Base-by-base conservation (phyloP, 169 alveolate species). In the Plasmodium yoelii region DNA sequence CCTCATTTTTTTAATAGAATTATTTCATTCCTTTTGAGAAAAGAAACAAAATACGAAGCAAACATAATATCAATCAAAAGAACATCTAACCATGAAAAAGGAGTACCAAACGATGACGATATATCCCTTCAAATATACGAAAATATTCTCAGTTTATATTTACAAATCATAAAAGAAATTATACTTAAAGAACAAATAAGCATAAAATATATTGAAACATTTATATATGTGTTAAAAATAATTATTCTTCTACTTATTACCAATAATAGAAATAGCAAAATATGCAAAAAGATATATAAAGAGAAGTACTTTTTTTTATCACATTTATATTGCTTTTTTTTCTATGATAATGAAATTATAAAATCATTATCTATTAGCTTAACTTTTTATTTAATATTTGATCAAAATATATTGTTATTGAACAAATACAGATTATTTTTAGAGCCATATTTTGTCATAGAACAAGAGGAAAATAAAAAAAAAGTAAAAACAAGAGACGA, bases 151-250 rank as follows among this genome's bases (percentile, higher is more conserved):
- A 7, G 13, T 51, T n/a, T 77, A 15, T 77, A 77, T 57, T 46
- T 46, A 49, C 63, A 64, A 77, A 57, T 77, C 26, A 49, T 77
- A 77, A 68, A 56, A 68, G 88, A 77, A 64, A 77, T 77, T 28
- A 1, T 77, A 24, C 46, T 69, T 22, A 77, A 77, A 68, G 88
- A 77, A 13, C 44, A 64, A 49, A 77, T 75, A 34, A 64, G 57
- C 13, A n/a, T 42, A 63, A 10, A 49, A 42, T 63, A 49, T n/a
- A 64, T 77, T 49, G 77, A 77, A 46, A 13, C 47, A 13, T 77
- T 77, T 77, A 44, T 44, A 39, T 77, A 77, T 18, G 77, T 77
- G 47, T 68, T 77, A 77, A 77, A 77, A 77, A 77, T 77, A 63
- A 51, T 77, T 12, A 77, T 77, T 49, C 10, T 77, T n/a, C 74